Percentiles rank a stretch among this genome's conserved stretches.
Conservation (phyloP, 352 stramenopile genomes). For the Phytophthora quininea region DNA sequence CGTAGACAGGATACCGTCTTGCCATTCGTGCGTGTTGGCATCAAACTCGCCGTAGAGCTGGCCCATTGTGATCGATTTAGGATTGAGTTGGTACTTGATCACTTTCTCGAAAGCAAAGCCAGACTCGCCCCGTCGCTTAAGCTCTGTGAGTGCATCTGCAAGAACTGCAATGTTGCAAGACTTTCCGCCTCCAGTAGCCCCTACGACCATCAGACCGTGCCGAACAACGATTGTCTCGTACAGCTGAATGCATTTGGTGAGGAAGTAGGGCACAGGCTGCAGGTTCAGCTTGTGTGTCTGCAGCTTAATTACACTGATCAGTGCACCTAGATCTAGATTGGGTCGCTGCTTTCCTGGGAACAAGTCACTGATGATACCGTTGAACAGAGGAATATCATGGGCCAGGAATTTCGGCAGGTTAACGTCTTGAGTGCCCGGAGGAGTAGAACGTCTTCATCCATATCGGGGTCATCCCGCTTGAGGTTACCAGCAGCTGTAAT, state of each 20-base stretch:
- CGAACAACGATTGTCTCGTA: constrained; percentile 95
- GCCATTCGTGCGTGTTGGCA: constrained; percentile 95
- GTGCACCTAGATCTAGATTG: constrained; percentile 83
- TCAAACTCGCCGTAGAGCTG: constrained; percentile 96
- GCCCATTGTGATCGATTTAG: constrained; percentile 95
- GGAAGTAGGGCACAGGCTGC: constrained; percentile 91
- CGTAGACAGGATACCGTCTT: constrained; percentile 95
- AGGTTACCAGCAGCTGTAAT: constrained; percentile 89
- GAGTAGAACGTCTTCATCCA: constrained; percentile 94
- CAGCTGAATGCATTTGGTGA: constrained; percentile 95
- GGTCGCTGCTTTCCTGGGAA: constrained; percentile 93
- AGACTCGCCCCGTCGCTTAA: constrained; percentile 72
- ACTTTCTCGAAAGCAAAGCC: constrained; percentile 92
- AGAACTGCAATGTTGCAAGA: constrained; percentile 92
- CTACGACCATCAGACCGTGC: constrained; percentile 97
- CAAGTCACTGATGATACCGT: constrained; percentile 95
- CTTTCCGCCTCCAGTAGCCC: constrained; percentile 91
- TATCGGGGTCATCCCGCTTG: constrained; percentile 92
- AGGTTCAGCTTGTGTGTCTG: constrained; percentile 84
- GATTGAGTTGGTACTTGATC: constrained; percentile 92
- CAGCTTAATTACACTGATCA: constrained; percentile 92
- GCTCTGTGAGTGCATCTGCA: constrained; percentile 88
- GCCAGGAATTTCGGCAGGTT: constrained; percentile 96
- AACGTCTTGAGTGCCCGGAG: constrained; percentile 95
- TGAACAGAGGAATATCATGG: constrained; percentile 95